A percentile compares a stretch with the other conserved stretches of the same genome.
These are phyloP conservation scores for Crithidia mellificae DNA, from an alignment of 208 protist species.

Conservation along the genomic window DNA sequence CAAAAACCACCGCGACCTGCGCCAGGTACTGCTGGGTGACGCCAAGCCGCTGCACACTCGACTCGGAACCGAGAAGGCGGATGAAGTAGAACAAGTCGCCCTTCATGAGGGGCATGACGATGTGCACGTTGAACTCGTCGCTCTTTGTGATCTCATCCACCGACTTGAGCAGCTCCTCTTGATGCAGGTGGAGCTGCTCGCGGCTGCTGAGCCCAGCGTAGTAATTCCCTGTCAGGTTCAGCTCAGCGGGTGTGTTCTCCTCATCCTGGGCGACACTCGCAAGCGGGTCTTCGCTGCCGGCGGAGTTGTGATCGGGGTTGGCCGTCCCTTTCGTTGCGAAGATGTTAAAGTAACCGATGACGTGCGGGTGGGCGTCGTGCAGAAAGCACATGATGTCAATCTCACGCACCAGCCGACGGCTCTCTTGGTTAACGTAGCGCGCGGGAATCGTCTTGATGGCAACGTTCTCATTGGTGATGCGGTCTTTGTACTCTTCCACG, in stretches of 20 bases:
- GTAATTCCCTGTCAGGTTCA: conserved; percentile 46
- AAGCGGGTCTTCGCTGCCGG: conserved; percentile 32
- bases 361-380: conserved; percentile 90
- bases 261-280: conserved; percentile 39
- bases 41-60: conserved; percentile 24
- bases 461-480: conserved; percentile 70
- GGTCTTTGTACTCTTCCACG: conserved; percentile 94
- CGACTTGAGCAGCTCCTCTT: conserved; percentile 36
- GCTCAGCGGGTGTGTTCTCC: conserved; percentile 24
- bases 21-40: conserved; percentile 51
- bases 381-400: conserved; percentile 97
- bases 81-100: conserved; percentile 84
- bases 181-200: conserved; percentile 44
- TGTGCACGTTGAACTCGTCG: conserved; percentile 82
- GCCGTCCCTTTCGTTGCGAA: conserved; percentile 88
- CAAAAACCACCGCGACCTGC: conserved; percentile 71
- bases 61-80: conserved; percentile 35
- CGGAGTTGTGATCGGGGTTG: conserved; percentile 24
- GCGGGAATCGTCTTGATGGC: conserved; percentile 92
- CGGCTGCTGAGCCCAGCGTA: conserved; percentile 38
- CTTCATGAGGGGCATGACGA: conserved; percentile 90
- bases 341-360: conserved; percentile 94
- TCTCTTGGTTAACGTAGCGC: conserved; percentile 88
- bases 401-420: conserved; percentile 92
- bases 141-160: conserved; percentile 29